Evolutionary conservation across 2,329 filamentous ascomycete species (phyloP), one percentile per base, ranked within the genome.

Genomic region (Epichloe festucae): DNA sequence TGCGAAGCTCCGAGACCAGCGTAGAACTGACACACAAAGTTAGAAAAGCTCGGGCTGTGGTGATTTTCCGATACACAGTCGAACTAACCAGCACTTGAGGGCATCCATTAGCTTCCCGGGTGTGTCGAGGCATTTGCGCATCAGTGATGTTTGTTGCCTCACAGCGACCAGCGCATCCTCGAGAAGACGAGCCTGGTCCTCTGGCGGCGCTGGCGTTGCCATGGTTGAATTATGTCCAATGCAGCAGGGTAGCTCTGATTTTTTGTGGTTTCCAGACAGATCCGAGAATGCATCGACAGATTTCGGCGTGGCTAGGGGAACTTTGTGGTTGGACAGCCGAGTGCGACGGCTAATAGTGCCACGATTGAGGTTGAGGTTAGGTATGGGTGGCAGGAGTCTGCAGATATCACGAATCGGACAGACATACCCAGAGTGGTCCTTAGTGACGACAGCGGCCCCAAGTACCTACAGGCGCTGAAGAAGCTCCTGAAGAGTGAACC

Each of bases 51-150:
- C 12, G 43, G 34, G 46, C 47, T 43, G 7, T n/a, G 34, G 48
- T 23, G 8, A 17, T 31, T 15, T 40, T 12, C 40, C 42, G 31
- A 49, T 34, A 21, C 38, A 38, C 11, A 41, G 51, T 41, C 50
- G 21, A 51, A 75, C 85, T 63, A 79, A 97, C 93, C 90, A 95
- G 87, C 91, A 97, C 74, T 98, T 98, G 63, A 98, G 81, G 62
- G 93, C 93, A 76, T 98, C 93, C 93, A 98, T 98, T 59, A 98
- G 83, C 79, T 98, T 98, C 58, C 93, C 91, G 6, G 93, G 90
- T 10, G 89, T 94, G 67, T 98, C 94, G 55, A 98, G 79, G 64
- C 90, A 97, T 75, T 94, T 91, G 73, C 91, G 89, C 93, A 98
- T 98, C 67, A 95, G 79, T 64, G 84, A 82, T 54, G 91, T 93